phyloP scores from a whole-genome alignment of 306 rosid species.

The Prinsepia uniflora region DNA sequence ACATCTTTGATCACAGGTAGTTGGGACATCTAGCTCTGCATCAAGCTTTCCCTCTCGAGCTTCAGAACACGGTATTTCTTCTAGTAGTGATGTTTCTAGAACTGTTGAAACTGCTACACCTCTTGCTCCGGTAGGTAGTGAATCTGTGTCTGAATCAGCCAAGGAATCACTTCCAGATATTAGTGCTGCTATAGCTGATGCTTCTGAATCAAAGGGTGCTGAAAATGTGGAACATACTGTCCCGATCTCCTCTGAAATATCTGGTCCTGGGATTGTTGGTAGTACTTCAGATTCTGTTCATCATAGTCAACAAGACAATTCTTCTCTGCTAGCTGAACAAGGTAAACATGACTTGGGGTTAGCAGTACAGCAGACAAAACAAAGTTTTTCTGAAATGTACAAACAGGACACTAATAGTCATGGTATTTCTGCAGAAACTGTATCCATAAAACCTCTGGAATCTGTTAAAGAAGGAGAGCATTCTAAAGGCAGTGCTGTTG shows the following conservation, averaged over 20 bases:
- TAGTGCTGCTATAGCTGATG: slow-evolving; percentile 20
- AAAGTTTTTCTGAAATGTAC: slow-evolving; percentile 25
- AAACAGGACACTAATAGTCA: slow-evolving; percentile 21
- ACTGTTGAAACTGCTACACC: slow-evolving; percentile 31
- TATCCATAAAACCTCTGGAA: slow-evolving; percentile 21
- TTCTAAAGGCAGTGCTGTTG: slow-evolving; percentile 23
- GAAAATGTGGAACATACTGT: slow-evolving; percentile 19
- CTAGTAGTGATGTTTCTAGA: slow-evolving; percentile 40
- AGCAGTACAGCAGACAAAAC: slow-evolving; percentile 32
- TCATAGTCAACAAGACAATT: slow-evolving; percentile 29
- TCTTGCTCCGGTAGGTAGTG: slow-evolving; percentile 25
- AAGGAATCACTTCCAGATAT: slow-evolving; percentile 28
- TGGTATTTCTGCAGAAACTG: slow-evolving; percentile 25
- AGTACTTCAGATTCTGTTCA: slow-evolving; percentile 23
- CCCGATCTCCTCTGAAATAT: slow-evolving; percentile 38
- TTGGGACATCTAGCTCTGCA: slow-evolving; percentile 37
- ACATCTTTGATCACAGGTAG: slow-evolving; percentile 42
- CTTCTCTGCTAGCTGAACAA: slow-evolving; percentile 30
- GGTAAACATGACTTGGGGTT: slow-evolving; percentile 21
- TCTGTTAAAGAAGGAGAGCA: slow-evolving; percentile 27
- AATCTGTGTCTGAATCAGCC: slow-evolving; percentile 28
- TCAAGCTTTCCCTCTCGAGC: slow-evolving; percentile 31
- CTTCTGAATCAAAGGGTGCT: slow-evolving; percentile 35
- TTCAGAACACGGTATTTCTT: slow-evolving; percentile 36
- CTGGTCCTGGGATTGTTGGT: slow-evolving; percentile 26